Conservation (phyloP, 768 basidiomycete species). For the Collybiopsis confluens region DNA sequence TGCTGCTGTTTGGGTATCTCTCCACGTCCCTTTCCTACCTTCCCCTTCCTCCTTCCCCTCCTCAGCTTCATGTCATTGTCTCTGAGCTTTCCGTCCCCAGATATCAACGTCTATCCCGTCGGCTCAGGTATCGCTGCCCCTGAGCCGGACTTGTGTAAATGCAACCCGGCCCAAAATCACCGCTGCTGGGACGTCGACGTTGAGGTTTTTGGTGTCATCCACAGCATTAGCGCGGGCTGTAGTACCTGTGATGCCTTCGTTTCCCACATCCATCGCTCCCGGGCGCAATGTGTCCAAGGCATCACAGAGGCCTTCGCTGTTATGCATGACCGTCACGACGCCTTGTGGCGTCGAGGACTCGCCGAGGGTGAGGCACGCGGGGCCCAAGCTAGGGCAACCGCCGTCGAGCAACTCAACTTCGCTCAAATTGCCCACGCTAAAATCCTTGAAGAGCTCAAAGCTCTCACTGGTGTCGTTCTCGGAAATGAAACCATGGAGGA, state of each 20-base stretch:
- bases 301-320: not conserved
- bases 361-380: not conserved
- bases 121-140: not conserved
- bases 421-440: not conserved
- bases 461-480: not conserved
- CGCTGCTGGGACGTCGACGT: not conserved
- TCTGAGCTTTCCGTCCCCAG: no score
- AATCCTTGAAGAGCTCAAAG: not conserved
- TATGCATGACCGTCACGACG: not conserved
- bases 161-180: not conserved
- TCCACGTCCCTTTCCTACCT: no score
- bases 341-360: not conserved
- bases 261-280: not conserved
- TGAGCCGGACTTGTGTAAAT: not conserved
- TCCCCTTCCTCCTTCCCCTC: no score
- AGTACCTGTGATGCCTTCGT: not conserved
- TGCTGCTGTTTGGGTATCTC: no score
- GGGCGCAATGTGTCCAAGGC: not conserved
- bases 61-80: no score
- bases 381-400: not conserved
- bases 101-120: no score
- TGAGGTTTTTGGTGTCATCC: conserved; percentile 1
- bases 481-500: not conserved
- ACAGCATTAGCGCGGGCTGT: not conserved
- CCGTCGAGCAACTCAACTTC: not conserved